Evolutionary conservation across 768 basidiomycete species (phyloP), one percentile per base, ranked within the genome.

Genomic region (Albatrellus ellisii): DNA sequence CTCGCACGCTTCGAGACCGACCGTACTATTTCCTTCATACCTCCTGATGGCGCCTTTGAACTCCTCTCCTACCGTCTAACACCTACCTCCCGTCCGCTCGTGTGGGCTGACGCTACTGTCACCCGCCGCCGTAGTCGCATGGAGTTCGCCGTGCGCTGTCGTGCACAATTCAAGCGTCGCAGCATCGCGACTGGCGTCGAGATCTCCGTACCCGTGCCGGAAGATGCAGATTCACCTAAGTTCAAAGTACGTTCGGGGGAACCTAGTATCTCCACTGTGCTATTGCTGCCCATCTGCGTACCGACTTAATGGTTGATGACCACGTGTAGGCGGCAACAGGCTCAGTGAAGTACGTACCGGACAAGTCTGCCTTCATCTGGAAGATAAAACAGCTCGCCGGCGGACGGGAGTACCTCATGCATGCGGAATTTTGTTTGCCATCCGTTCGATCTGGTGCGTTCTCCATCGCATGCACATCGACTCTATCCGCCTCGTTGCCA

Each of bases 181-280:
- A 94, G 89, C 55, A 84, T 89, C 4, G 94, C 94, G 36, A 99
- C 97, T 64, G 97, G 97, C 55, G 94, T 98, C 24, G 94, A 99
- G 66, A 82, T 98, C 38, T 94, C 85, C 61, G 92, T 99, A 3
- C 92, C 91, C n/a, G 94, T 99, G 0, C 92, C 94, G 7, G 94
- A 98, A 53, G 94, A 97, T 59, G 94, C 94, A 14, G 92, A 97
- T 59, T 92, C 79, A 52, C 94, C 94, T 0, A 95, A 92, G 56
- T 99, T 98, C 65, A 72, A 91, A 55, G 92, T 90, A 55, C 49
- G 82, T 58, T 21, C 22, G 22, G 31, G 26, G 17, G 10, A 1
- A 15, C 10, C 21, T 41, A 7, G 26, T 26, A 15, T 41, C 12
- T 26, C 17, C 21, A 9, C 22, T 3, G 2, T 14, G 17, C 17